Evolutionary conservation across 768 basidiomycete species (phyloP).

Genomic region (Leccinum imitatum): DNA sequence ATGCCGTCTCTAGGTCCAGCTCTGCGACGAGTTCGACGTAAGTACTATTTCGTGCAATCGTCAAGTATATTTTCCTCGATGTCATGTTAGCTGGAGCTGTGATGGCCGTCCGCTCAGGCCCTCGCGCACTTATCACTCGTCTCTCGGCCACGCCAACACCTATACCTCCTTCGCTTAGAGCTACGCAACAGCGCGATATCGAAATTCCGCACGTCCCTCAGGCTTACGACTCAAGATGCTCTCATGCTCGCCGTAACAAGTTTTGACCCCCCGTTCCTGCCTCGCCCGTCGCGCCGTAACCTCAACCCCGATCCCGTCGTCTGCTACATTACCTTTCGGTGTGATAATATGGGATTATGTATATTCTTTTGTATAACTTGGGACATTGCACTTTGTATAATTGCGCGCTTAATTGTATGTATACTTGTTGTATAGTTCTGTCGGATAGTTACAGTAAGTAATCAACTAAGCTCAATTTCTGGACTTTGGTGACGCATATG

Average conservation of each 20-base stretch:
- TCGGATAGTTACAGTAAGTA: background rate
- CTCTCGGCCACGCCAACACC: slow-evolving; percentile 18
- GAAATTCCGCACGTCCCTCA: slow-evolving; percentile 2
- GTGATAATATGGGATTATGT: slow-evolving; percentile 31
- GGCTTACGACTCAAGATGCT: slow-evolving; percentile 19
- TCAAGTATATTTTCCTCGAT: slow-evolving; percentile 6
- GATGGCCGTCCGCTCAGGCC: slow-evolving; percentile 22
- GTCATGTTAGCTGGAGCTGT: slow-evolving; percentile 30
- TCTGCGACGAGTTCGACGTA: slow-evolving; percentile 36
- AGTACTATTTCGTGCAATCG: slow-evolving; percentile 7
- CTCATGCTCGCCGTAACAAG: slow-evolving; percentile 13
- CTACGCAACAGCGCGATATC: background rate
- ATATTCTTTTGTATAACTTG: slow-evolving; percentile 32
- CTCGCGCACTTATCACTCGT: slow-evolving; percentile 13
- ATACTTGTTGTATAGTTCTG: slow-evolving; percentile 13
- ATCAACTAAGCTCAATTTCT: background rate
- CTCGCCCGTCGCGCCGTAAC: slow-evolving; percentile 21
- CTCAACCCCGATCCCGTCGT: slow-evolving; percentile 7
- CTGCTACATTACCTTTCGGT: slow-evolving; percentile 17
- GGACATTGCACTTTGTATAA: slow-evolving; percentile 24
- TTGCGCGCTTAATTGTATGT: slow-evolving; percentile 20
- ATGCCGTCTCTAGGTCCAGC: slow-evolving; percentile 33
- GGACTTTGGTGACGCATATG: background rate
- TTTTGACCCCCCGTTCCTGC: slow-evolving; percentile 7
- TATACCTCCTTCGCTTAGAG: slow-evolving; percentile 24